Evolutionary conservation across 352 stramenopile genomes (phyloP).

Genomic region (Pythium folliculosum): DNA sequence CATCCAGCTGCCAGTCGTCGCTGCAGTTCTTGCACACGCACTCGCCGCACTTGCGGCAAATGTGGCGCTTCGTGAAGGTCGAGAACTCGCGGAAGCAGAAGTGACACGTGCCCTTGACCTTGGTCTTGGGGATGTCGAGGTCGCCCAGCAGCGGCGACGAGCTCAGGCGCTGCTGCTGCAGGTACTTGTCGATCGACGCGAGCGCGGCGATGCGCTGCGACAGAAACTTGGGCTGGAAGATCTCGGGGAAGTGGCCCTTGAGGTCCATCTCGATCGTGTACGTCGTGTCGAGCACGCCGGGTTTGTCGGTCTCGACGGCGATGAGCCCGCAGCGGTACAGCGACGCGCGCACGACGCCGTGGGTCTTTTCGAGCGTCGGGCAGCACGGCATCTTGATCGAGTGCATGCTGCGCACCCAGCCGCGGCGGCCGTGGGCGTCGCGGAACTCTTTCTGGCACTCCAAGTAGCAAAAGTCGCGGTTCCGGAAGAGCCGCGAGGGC

Average conservation of each 20-base stretch:
- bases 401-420: conserved; percentile 60
- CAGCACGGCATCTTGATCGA: conserved; percentile 62
- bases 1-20: conserved; percentile 76
- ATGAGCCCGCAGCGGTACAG: conserved; percentile 82
- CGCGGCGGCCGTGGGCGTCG: conserved; percentile 49
- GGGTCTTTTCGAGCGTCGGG: conserved; percentile 37
- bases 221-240: conserved; percentile 69
- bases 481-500: conserved; percentile 68
- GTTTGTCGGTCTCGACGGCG: conserved; percentile 72
- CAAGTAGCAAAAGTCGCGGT: conserved; percentile 84
- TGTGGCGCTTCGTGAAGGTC: conserved; percentile 48
- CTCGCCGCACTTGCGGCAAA: conserved; percentile 82
- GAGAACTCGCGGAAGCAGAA: conserved; percentile 76
- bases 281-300: conserved; percentile 72
- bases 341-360: conserved; percentile 68
- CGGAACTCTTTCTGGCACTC: conserved; percentile 87
- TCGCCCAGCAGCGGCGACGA: conserved; percentile 75
- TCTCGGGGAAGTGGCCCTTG: conserved; percentile 75
- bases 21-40: conserved; percentile 78
- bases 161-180: conserved; percentile 83
- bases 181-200: conserved; percentile 70
- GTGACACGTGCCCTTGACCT: conserved; percentile 52
- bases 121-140: conserved; percentile 58
- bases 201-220: conserved; percentile 66
- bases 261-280: conserved; percentile 87